Evolutionary conservation across 108 stramenopile genomes (phyloP).

Genomic region (Nitzschia putrida): DNA sequence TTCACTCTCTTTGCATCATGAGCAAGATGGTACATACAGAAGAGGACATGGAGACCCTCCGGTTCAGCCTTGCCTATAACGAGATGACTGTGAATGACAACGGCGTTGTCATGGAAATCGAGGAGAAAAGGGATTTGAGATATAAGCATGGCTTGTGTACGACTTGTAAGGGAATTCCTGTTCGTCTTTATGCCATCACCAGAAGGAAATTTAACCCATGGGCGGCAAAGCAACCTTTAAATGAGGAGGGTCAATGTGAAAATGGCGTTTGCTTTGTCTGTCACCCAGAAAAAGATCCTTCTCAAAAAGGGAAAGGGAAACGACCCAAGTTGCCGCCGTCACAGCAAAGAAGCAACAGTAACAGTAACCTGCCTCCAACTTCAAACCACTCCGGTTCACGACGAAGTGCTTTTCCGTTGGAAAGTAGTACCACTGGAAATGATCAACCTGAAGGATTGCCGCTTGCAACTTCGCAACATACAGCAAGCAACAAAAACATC

Average conservation of each 20-base stretch:
- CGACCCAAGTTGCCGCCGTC: too few relatives aligned
- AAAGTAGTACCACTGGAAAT: too few relatives aligned
- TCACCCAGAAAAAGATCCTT: constrained; percentile 19
- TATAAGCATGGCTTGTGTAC: constrained; percentile 34
- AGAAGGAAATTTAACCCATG: constrained; percentile 42
- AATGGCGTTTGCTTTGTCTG: constrained; percentile 41
- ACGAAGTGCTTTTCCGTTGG: too few relatives aligned
- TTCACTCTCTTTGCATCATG: too few relatives aligned
- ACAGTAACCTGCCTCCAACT: too few relatives aligned
- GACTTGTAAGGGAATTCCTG: constrained; percentile 30
- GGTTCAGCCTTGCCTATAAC: constrained; percentile 35
- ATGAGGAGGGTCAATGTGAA: constrained; percentile 22
- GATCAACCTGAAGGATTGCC: too few relatives aligned
- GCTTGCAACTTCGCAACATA: too few relatives aligned
- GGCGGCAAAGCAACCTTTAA: constrained; percentile 21
- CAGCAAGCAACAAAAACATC: too few relatives aligned
- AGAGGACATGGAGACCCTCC: background rate
- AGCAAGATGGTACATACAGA: too few relatives aligned
- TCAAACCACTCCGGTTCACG: too few relatives aligned
- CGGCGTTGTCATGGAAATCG: constrained; percentile 28
- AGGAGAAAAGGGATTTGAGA: constrained; percentile 27
- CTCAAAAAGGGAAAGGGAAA: background rate
- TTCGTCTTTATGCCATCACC: constrained; percentile 27
- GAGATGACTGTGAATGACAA: constrained; percentile 31
- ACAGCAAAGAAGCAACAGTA: too few relatives aligned